Percentiles rank a stretch among this genome's conserved stretches.
Evolutionary conservation across 2,329 filamentous ascomycete species (phyloP).

Genomic region (Stachybotrys elegans): DNA sequence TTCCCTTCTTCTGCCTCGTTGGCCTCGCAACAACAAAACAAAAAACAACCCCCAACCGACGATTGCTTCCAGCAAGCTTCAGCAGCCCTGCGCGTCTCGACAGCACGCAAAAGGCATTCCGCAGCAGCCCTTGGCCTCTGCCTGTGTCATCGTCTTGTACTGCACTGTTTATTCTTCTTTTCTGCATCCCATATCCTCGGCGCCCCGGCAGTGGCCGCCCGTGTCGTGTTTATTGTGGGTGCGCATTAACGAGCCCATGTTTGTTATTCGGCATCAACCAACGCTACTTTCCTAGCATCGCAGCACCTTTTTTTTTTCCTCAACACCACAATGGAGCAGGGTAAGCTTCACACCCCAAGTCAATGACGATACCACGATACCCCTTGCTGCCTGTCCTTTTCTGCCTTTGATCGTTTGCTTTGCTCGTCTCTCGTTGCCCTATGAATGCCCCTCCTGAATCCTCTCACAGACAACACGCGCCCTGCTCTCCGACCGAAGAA

Average conservation of each 20-base stretch:
- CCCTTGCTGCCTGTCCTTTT: not conserved
- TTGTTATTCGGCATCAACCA: too few species aligned
- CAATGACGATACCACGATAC: too few species aligned
- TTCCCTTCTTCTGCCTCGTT: constrained; percentile 31
- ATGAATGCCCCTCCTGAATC: not conserved
- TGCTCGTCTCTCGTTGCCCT: not conserved
- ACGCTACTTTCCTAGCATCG: too few species aligned
- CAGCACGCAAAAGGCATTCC: constrained; percentile 11
- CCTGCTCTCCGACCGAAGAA: constrained; percentile 37
- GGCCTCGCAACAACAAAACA: constrained; percentile 40
- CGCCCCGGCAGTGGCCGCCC: too few species aligned
- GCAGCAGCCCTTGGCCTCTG: constrained; percentile 12
- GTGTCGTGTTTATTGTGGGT: too few species aligned
- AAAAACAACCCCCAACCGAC: constrained; percentile 29
- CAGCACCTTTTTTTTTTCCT: constrained; percentile 8
- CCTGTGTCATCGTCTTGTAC: constrained; percentile 3
- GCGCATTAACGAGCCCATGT: too few species aligned
- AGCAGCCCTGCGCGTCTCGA: constrained; percentile 21
- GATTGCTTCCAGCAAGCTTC: constrained; percentile 16
- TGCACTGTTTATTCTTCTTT: constrained; percentile 1
- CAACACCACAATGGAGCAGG: not conserved
- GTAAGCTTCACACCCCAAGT: too few species aligned
- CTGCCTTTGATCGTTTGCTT: constrained; percentile 5
- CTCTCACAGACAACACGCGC: constrained; percentile 13
- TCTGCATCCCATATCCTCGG: too few species aligned